A percentile compares a stretch with the other conserved stretches of the same genome.
phyloP scores from a whole-genome alignment of 768 basidiomycete species.

The Hortiboletus campestris region DNA sequence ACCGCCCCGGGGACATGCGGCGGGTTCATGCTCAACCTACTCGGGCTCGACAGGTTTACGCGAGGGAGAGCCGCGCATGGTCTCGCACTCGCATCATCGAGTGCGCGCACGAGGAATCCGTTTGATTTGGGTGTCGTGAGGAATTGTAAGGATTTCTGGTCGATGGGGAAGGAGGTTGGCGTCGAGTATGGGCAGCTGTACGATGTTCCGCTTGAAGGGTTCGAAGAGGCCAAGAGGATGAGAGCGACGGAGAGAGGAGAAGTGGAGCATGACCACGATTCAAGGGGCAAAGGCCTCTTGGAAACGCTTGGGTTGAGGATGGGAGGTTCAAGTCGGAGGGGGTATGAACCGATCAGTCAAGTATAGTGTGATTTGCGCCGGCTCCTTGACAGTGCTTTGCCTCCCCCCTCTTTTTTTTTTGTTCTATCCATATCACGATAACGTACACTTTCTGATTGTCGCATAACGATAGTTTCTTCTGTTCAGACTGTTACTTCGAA shows the following conservation, averaged over 20 bases:
- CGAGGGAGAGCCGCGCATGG: slow-evolving; percentile 87
- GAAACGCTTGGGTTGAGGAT: slow-evolving; percentile 36
- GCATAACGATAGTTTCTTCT: neutral
- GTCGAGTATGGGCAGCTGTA: slow-evolving; percentile 90
- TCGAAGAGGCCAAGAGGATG: slow-evolving; percentile 66
- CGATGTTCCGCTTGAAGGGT: slow-evolving; percentile 86
- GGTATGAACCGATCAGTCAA: slow-evolving; percentile 35
- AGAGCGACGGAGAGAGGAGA: slow-evolving; percentile 47
- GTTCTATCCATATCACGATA: neutral
- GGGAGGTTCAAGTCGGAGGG: slow-evolving; percentile 35
- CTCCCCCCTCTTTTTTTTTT: neutral
- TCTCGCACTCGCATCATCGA: slow-evolving; percentile 58
- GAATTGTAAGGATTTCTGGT: slow-evolving; percentile 96
- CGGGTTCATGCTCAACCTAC: slow-evolving; percentile 81
- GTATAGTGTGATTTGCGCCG: slow-evolving; percentile 12
- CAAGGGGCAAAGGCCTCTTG: slow-evolving; percentile 39
- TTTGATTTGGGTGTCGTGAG: slow-evolving; percentile 79
- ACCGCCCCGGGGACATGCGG: slow-evolving; percentile 34
- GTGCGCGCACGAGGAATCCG: slow-evolving; percentile 75
- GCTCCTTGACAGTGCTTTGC: too few relatives aligned
- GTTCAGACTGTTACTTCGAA: neutral
- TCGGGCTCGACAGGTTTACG: slow-evolving; percentile 94
- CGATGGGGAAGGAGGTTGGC: slow-evolving; percentile 75
- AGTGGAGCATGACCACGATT: slow-evolving; percentile 47
- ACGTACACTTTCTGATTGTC: neutral